Base-by-base conservation (phyloP, 306 rosid genomes). In the Prunus mume region DNA sequence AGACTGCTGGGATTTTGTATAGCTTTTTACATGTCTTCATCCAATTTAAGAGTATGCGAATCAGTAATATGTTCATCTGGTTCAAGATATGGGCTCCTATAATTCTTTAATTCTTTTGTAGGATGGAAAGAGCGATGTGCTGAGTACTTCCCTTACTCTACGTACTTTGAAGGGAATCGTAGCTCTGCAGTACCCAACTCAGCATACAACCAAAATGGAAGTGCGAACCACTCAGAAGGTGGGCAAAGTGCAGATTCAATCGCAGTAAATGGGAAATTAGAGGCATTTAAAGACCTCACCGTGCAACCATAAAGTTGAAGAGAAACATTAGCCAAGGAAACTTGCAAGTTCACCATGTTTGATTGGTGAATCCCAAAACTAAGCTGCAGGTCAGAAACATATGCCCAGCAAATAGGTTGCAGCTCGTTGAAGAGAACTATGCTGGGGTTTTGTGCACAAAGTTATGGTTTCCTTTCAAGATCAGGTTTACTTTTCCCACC, bases 121-220 rank as follows among this genome's bases (percentile, higher is more conserved):
- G 99, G 97, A 84, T 95, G 98, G 99, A 92, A 92, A 81, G 82
- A 74, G 62, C 89, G 87, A 10, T 95, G 99, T 80, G 83, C 90
- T 0, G 92, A 87, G 84, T 91, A 69, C 83, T 95, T 91, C 75
- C 93, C 93, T 45, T 92, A 85, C 86, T 90, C 98, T 50, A 87
- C 90, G 2, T 91, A 86, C 82, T 92, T 95, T 17, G 91, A 81
- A 78, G 97, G 98, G 6, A 78, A 80, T 6, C 67, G 28, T 66
- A 89, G 97, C 90, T 91, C 99, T 80, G 97, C 90, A 65, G 81
- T 80, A 83, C 87, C 91, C 24, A 90, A 85, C 71, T 83, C 92
- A 2, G 84, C 72, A 64, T 84, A 85, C 81, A 81, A 83, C 72
- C 87, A 85, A 76, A 92, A 87, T 75, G 93, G 90, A 27, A 86